Conservation (phyloP, 2,329 filamentous ascomycete genomes). For the Xylaria sp. region DNA sequence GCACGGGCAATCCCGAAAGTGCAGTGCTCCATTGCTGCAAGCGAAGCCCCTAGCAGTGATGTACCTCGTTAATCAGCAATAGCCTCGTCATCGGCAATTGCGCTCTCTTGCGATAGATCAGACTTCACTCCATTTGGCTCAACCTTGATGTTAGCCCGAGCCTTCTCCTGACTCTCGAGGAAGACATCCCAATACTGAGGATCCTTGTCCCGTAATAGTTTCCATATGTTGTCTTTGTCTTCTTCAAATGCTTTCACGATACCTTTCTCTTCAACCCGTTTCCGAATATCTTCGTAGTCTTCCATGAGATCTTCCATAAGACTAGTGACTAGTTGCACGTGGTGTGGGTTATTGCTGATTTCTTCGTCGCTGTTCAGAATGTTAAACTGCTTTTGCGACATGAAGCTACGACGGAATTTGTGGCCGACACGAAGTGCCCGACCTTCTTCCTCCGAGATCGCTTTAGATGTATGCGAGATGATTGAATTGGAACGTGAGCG, state of each 20-base stretch:
- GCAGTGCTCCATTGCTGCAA: background rate
- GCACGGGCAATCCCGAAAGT: background rate
- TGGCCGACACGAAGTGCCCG: conserved; percentile 66
- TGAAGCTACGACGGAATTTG: conserved; percentile 65
- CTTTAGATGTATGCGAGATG: conserved; percentile 61
- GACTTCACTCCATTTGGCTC: conserved; percentile 39
- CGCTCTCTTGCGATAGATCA: conserved; percentile 37
- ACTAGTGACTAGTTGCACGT: conserved; percentile 65
- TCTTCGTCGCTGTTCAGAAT: conserved; percentile 62
- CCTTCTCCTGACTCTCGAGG: conserved; percentile 70
- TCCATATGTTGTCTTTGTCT: conserved; percentile 62
- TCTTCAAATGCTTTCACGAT: conserved; percentile 71
- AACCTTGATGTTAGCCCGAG: conserved; percentile 62
- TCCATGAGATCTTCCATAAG: conserved; percentile 73
- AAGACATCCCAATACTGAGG: conserved; percentile 74
- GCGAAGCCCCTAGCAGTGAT: background rate
- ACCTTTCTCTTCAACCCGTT: conserved; percentile 67
- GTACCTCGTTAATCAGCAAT: conserved; percentile 51
- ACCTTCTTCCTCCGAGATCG: conserved; percentile 67
- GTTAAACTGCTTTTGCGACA: conserved; percentile 63
- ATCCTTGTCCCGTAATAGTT: conserved; percentile 67
- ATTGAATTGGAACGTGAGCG: conserved; percentile 65
- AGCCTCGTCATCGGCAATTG: conserved; percentile 54
- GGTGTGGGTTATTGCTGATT: conserved; percentile 62
- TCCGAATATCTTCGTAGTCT: conserved; percentile 67